Percentiles rank a stretch among this genome's conserved stretches.
phyloP scores from a whole-genome alignment of 2,329 filamentous ascomycete species.

The Neurospora sp. region DNA sequence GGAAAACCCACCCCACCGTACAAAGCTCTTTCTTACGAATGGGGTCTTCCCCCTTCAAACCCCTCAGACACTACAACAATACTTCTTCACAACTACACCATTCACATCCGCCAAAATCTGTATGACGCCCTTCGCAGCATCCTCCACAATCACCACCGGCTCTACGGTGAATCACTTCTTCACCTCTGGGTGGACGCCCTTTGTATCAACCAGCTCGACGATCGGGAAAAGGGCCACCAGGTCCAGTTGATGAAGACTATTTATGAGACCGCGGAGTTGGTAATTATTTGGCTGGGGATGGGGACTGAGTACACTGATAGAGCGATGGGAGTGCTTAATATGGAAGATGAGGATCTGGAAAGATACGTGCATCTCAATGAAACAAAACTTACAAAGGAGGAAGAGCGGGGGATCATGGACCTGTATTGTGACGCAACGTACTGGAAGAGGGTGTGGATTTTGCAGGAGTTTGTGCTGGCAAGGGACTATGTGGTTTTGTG shows the following conservation, averaged over 20 bases:
- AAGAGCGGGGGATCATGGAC: not conserved
- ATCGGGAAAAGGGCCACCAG: not conserved
- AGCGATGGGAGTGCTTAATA: not conserved
- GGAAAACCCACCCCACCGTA: not conserved
- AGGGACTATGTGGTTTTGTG: not conserved
- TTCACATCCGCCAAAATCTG: not conserved
- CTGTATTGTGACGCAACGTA: not conserved
- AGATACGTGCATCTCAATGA: no score
- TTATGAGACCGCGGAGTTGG: not conserved
- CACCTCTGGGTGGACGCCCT: not conserved
- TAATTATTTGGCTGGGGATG: not conserved
- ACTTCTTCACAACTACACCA: not conserved
- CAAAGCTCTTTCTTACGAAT: not conserved
- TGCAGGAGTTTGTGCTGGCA: not conserved
- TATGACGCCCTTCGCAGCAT: not conserved
- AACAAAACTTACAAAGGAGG: no score
- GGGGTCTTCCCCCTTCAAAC: not conserved
- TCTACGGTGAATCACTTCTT: not conserved
- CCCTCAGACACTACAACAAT: not conserved
- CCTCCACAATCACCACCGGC: not conserved
- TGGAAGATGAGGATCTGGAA: not conserved
- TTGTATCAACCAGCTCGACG: constrained; percentile 1
- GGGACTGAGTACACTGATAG: rapidly evolving
- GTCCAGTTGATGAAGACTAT: not conserved
- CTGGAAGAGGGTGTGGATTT: not conserved